Percentiles rank a stretch among this genome's conserved stretches.
phyloP scores from a whole-genome alignment of 805 yeast genomes.

The Brettanomyces sp. region DNA sequence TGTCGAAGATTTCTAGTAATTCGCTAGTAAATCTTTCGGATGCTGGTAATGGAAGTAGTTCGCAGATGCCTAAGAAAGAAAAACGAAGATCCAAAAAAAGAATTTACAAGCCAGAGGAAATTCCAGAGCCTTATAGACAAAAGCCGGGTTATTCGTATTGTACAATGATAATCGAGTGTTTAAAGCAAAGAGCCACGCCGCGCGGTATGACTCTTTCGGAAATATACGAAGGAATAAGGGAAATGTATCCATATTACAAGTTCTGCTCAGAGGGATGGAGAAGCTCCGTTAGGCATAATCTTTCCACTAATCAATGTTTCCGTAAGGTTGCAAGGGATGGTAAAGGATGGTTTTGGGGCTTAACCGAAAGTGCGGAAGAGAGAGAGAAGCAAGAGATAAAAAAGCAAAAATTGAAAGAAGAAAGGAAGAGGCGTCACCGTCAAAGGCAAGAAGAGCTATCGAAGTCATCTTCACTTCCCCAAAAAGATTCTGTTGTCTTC shows the following conservation, averaged over 20 bases:
- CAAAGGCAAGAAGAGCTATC: not conserved
- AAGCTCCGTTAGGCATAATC: slow-evolving; percentile 81
- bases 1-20: slow-evolving; percentile 16
- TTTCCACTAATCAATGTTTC: slow-evolving; percentile 80
- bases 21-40: no score
- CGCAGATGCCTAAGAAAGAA: slow-evolving; percentile 19
- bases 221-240: slow-evolving; percentile 79
- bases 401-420: slow-evolving; percentile 42
- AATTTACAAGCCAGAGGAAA: slow-evolving; percentile 69
- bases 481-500: not conserved
- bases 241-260: slow-evolving; percentile 80
- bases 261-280: slow-evolving; percentile 99
- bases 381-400: slow-evolving; percentile 47
- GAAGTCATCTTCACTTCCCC: not conserved
- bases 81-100: slow-evolving; percentile 35
- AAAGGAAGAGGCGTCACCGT: slow-evolving; percentile 4
- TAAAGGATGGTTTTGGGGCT: slow-evolving; percentile 92
- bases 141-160: slow-evolving; percentile 83
- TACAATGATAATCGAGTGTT: slow-evolving; percentile 68
- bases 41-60: slow-evolving; percentile 22
- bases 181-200: slow-evolving; percentile 55
- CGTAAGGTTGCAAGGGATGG: slow-evolving; percentile 74
- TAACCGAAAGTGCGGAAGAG: slow-evolving; percentile 53
- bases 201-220: slow-evolving; percentile 78
- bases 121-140: slow-evolving; percentile 76